Evolutionary conservation across 169 alveolate species (phyloP).

Genomic region (Plasmodium cynomolgi): DNA sequence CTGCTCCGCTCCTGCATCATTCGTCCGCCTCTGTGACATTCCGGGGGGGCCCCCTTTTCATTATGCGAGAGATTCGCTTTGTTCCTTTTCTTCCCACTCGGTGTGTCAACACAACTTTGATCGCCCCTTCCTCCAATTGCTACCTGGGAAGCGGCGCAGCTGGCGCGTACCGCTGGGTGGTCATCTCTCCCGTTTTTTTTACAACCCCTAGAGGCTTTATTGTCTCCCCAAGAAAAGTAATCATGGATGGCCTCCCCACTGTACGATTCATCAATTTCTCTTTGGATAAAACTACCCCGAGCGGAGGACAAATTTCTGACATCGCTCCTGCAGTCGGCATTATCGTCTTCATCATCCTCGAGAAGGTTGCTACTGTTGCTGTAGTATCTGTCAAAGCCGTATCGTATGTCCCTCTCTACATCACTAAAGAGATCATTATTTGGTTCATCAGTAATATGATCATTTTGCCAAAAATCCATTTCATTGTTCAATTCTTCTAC

Average conservation of each 20-base stretch:
- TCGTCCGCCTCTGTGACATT: neutral
- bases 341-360: neutral
- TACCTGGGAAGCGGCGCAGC: neutral
- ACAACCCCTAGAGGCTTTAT: neutral
- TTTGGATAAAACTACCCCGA: constrained; percentile 11
- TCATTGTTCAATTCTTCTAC: constrained; percentile 68
- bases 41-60: constrained; percentile 4
- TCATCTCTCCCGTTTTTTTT: neutral
- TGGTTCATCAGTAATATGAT: constrained; percentile 18
- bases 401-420: neutral
- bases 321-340: constrained; percentile 6
- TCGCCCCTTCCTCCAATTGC: neutral
- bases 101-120: neutral
- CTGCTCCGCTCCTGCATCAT: neutral
- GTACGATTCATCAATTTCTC: constrained; percentile 56
- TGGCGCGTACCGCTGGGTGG: neutral
- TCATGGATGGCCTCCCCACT: constrained; percentile 57
- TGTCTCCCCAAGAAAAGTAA: constrained; percentile 1
- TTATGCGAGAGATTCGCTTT: neutral
- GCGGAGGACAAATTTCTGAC: neutral
- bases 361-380: constrained; percentile 10
- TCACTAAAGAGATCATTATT: constrained; percentile 10
- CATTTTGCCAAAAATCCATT: constrained; percentile 75
- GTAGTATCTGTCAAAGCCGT: neutral
- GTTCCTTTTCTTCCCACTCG: neutral